Base-by-base conservation (phyloP, 805 yeast species). In the Blastobotrys mokoenaii region DNA sequence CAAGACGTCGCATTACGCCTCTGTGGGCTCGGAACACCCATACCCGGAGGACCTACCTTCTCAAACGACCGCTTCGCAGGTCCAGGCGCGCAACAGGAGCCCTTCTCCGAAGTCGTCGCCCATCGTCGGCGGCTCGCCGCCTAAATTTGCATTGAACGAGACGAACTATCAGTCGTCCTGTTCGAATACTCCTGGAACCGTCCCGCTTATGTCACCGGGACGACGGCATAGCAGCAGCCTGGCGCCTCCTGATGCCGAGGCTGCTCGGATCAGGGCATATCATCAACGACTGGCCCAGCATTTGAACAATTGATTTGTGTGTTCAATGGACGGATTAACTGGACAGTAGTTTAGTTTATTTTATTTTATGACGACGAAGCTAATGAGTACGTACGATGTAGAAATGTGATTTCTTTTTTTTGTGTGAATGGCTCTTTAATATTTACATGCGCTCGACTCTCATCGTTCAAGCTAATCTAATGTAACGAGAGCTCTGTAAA, bases 1-100 rank as follows among this genome's bases (percentile, higher is more conserved):
- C 42, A 53, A 56, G 46, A 59, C 59, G 10, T 51, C 58, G 16
- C n/a, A n/a, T n/a, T n/a, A n/a, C n/a, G n/a, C n/a, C n/a, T 63
- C 54, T 32, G 59, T 61, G 11, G 62, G 64, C 55, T 44, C 51
- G 9, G 51, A 51, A 40, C 56, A 52, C 30, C 56, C 56, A 9
- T 52, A 54, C 33, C 51, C 52, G 3, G 54, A 51, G 32, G 46
- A 20, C 35, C 45, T 48, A 9, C 56, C 53, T 8, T 52, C 22
- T 7, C 22, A 29, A 10, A 9, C 17, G 10, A 6, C 9, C 20
- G 17, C 43, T 9, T 30, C 35, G 14, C 18, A 22, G 11, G 43
- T 33, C 34, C 45, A 25, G 20, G 46, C 10, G 16, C 14, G 15
- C 16, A 36, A 36, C 16, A 12, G 22, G 16, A 42, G 48, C n/a